These are phyloP conservation scores for Penicillium goetzii DNA, from an alignment of 495 filamentous ascomycete genomes.

Conservation along the genomic window DNA sequence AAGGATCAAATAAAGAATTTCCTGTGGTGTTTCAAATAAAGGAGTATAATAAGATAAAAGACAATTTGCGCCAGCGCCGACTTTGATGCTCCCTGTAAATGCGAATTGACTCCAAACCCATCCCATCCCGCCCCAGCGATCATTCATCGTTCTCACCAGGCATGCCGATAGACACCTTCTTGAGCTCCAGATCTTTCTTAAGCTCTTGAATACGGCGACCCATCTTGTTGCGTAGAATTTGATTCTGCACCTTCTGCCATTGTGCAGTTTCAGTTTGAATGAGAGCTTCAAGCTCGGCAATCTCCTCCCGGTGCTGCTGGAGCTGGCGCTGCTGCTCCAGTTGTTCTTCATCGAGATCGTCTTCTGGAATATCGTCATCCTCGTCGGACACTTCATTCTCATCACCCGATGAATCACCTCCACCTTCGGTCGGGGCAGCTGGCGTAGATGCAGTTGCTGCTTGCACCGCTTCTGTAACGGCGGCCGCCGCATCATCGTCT, in stretches of 20 bases:
- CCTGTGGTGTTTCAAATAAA: not conserved
- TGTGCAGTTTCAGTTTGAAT: conserved; percentile 50
- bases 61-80: not conserved
- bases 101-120: not conserved
- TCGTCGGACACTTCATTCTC: conserved; percentile 61
- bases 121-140: not conserved
- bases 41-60: not conserved
- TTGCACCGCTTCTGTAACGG: conserved; percentile 29
- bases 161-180: conserved; percentile 53
- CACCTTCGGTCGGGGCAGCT: conserved; percentile 40
- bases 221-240: conserved; percentile 55
- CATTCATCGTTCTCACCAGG: conserved; percentile 40
- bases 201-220: conserved; percentile 51
- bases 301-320: conserved; percentile 54
- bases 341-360: conserved; percentile 61
- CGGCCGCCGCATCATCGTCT: conserved; percentile 40
- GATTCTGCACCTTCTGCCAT: conserved; percentile 47
- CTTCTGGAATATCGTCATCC: conserved; percentile 63
- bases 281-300: conserved; percentile 51
- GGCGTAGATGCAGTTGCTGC: conserved; percentile 40
- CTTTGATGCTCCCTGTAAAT: conserved; percentile 2
- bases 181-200: conserved; percentile 52
- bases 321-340: conserved; percentile 52
- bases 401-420: conserved; percentile 46
- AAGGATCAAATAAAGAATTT: not conserved